Evolutionary conservation across 768 basidiomycete genomes (phyloP).

Genomic region (Rhodotorula kratochvilovae): DNA sequence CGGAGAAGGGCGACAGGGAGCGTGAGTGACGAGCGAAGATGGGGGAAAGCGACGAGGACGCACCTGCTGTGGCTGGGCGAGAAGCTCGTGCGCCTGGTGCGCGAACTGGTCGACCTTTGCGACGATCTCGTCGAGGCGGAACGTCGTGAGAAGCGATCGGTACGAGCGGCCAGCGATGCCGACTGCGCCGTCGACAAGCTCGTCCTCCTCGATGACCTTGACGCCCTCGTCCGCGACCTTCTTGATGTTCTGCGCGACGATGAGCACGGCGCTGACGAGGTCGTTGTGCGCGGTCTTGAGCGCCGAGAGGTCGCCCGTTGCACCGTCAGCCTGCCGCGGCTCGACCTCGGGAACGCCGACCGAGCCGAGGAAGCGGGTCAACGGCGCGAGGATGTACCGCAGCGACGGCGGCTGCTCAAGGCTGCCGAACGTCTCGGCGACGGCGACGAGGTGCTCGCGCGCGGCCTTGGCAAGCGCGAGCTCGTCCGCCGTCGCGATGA

Average conservation of each 20-base stretch:
- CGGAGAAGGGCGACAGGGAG: not conserved
- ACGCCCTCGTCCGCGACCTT: slow-evolving; percentile 13
- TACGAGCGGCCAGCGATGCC: not conserved
- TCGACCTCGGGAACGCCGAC: not conserved
- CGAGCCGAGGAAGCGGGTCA: slow-evolving; percentile 10
- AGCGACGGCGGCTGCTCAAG: slow-evolving; percentile 2
- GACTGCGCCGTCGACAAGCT: slow-evolving; percentile 33
- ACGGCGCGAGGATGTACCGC: slow-evolving; percentile 22
- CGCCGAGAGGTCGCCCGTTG: not conserved
- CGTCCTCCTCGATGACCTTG: slow-evolving; percentile 18
- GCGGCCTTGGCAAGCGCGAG: not conserved
- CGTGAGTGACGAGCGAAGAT: not conserved
- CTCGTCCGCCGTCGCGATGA: slow-evolving; percentile 15
- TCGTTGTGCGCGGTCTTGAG: slow-evolving; percentile 46
- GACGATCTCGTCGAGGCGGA: slow-evolving; percentile 30
- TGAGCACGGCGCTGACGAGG: slow-evolving; percentile 62
- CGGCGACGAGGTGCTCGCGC: slow-evolving; percentile 3
- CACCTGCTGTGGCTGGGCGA: not conserved
- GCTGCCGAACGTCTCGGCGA: not conserved
- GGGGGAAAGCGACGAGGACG: slow-evolving; percentile 31
- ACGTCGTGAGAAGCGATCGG: slow-evolving; percentile 1
- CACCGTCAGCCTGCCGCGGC: not conserved
- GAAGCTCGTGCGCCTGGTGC: not conserved
- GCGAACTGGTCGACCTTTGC: slow-evolving; percentile 18
- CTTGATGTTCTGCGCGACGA: slow-evolving; percentile 40